Percentiles rank a stretch among this genome's conserved stretches.
Evolutionary conservation across 1,139 yeast species (phyloP).

Genomic region (Kodamaea anthophila): DNA sequence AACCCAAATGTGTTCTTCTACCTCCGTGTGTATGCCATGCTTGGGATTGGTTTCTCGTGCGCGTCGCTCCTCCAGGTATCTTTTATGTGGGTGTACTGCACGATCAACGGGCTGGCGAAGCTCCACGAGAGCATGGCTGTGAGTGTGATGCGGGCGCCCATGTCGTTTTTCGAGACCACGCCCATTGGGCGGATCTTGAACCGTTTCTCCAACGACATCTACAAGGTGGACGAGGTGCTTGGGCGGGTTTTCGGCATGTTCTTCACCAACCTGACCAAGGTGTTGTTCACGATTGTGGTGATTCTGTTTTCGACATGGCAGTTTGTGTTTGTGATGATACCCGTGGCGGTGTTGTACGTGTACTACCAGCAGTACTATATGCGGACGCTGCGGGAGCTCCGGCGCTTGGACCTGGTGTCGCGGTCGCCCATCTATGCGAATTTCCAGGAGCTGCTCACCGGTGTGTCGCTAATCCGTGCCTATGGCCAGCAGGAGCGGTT

Average conservation of each 20-base stretch:
- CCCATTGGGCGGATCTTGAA: slow-evolving; percentile 93
- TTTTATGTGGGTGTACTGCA: slow-evolving; percentile 75
- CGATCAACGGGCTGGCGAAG: slow-evolving; percentile 73
- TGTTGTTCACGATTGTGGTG: slow-evolving; percentile 74
- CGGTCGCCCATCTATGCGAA: slow-evolving; percentile 94
- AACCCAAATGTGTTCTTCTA: slow-evolving; percentile 70
- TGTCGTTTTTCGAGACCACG: slow-evolving; percentile 95
- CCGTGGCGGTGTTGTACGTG: slow-evolving; percentile 64
- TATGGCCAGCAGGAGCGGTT: slow-evolving; percentile 75
- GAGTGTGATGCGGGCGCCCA: slow-evolving; percentile 85
- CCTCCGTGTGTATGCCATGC: slow-evolving; percentile 65
- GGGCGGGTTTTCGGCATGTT: slow-evolving; percentile 83
- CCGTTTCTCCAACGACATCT: slow-evolving; percentile 89
- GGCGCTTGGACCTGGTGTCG: slow-evolving; percentile 90
- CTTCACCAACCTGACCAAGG: slow-evolving; percentile 65
- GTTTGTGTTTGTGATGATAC: slow-evolving; percentile 64
- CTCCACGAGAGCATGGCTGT: slow-evolving; percentile 77
- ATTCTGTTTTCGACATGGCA: slow-evolving; percentile 88
- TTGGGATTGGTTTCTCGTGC: slow-evolving; percentile 63
- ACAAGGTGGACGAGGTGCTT: slow-evolving; percentile 82
- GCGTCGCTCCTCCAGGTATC: slow-evolving; percentile 61
- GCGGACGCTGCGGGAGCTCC: slow-evolving; percentile 86
- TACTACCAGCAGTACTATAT: slow-evolving; percentile 87
- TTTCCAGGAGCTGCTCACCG: slow-evolving; percentile 91
- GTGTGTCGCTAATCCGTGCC: slow-evolving; percentile 87